These are phyloP conservation scores for Serendipita sp. DNA, from an alignment of 768 basidiomycete species.

Conservation along the genomic window DNA sequence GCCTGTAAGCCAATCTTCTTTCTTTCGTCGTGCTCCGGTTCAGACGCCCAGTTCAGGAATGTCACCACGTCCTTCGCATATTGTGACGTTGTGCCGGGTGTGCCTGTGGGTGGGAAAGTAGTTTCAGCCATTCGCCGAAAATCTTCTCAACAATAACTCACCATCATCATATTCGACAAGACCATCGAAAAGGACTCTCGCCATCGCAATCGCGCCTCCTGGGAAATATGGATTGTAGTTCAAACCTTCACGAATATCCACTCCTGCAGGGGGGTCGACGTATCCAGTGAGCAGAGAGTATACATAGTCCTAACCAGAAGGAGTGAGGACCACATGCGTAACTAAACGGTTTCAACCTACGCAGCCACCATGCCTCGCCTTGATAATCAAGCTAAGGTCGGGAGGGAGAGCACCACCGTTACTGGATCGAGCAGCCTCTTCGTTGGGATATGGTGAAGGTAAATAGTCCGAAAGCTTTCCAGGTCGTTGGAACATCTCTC, in stretches of 20 bases:
- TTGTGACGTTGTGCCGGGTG: conserved; percentile 90
- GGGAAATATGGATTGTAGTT: conserved; percentile 99
- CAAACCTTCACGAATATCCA: conserved; percentile 91
- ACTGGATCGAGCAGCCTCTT: conserved; percentile 86
- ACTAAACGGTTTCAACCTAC: conserved; percentile 33
- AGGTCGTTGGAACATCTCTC: conserved; percentile 97
- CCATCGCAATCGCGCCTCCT: conserved; percentile 97
- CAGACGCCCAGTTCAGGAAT: conserved; percentile 92
- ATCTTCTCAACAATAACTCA: conserved; percentile 19
- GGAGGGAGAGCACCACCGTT: conserved; percentile 94
- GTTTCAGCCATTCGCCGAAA: background rate
- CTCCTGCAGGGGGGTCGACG: conserved; percentile 87
- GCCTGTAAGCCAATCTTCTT: conserved; percentile 96
- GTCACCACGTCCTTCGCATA: conserved; percentile 98
- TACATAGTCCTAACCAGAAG: conserved; percentile 63
- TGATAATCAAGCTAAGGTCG: conserved; percentile 91
- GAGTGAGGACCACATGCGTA: background rate
- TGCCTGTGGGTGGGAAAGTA: conserved; percentile 32
- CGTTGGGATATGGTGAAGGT: conserved; percentile 89
- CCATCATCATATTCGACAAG: conserved; percentile 95
- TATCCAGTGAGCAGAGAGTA: conserved; percentile 96
- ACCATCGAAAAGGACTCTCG: conserved; percentile 87
- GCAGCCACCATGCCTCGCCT: conserved; percentile 92
- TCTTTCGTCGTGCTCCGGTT: conserved; percentile 94
- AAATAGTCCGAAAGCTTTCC: conserved; percentile 98